These are phyloP conservation scores for Citrus unshiu DNA, from an alignment of 345 rosid species.

Conservation along the genomic window DNA sequence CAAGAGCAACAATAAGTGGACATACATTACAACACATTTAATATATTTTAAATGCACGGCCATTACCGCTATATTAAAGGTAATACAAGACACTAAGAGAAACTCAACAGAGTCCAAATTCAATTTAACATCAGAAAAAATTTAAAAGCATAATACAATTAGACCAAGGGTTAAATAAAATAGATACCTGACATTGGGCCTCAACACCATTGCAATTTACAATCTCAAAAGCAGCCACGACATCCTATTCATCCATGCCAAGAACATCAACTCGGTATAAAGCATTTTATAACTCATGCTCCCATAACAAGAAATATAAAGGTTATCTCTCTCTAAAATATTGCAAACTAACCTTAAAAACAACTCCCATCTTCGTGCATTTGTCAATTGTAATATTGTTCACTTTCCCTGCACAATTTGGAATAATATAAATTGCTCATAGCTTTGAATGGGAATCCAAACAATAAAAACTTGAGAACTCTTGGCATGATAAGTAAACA, in stretches of 20 bases:
- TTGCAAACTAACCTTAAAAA: constrained; percentile 65
- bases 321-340: not conserved
- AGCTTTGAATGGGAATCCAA: constrained; percentile 8
- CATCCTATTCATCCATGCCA: constrained; percentile 56
- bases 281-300: not conserved
- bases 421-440: constrained; percentile 8
- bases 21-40: not conserved
- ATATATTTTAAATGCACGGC: not conserved
- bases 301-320: not conserved
- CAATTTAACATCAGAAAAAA: not conserved
- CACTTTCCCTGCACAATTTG: constrained; percentile 74
- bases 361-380: constrained; percentile 90
- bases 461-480: not conserved
- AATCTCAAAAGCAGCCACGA: constrained; percentile 97
- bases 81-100: not conserved
- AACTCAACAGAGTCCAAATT: not conserved
- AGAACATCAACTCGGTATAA: constrained; percentile 13
- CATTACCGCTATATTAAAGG: not conserved
- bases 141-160: not conserved
- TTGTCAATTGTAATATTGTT: constrained; percentile 96
- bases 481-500: not conserved
- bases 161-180: constrained; percentile 1
- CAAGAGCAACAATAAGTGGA: constrained; percentile 18
- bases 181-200: constrained; percentile 94
- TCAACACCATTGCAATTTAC: constrained; percentile 92